Percentiles rank a stretch among this genome's conserved stretches.
Evolutionary conservation across 2,329 filamentous ascomycete species (phyloP).

Genomic region (Mollisia scopiformis): DNA sequence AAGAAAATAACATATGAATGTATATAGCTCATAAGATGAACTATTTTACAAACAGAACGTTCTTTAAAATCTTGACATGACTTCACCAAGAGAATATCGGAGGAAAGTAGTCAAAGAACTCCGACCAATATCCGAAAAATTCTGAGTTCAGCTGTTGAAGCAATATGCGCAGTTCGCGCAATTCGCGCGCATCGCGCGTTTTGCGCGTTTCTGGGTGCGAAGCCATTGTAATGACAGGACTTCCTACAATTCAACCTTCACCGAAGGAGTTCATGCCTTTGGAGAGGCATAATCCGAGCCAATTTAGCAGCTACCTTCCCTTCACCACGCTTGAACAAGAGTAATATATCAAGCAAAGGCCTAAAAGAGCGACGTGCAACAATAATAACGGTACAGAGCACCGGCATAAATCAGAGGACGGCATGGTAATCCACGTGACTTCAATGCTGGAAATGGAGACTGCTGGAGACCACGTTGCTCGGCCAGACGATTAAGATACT

Average conservation of each 20-base stretch:
- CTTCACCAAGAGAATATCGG: too few relatives aligned
- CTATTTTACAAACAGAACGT: too few relatives aligned
- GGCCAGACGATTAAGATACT: too few relatives aligned
- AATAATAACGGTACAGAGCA: background rate
- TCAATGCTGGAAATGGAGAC: background rate
- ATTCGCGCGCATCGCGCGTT: background rate
- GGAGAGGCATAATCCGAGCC: background rate
- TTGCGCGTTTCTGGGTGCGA: background rate
- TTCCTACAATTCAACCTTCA: background rate
- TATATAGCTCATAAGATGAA: too few relatives aligned
- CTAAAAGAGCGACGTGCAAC: constrained; percentile 8
- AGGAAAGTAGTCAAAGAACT: too few relatives aligned
- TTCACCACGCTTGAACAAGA: background rate
- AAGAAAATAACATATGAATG: too few relatives aligned
- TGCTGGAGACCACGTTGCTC: too few relatives aligned
- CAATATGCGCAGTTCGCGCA: too few relatives aligned
- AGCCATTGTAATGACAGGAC: background rate
- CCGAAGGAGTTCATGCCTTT: background rate
- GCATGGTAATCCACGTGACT: background rate
- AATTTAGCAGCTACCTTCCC: background rate
- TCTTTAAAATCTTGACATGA: too few relatives aligned
- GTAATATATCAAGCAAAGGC: constrained; percentile 11
- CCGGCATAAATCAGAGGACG: background rate
- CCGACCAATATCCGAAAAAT: too few relatives aligned
- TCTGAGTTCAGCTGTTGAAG: too few relatives aligned